phyloP scores from a whole-genome alignment of 2,329 filamentous ascomycete genomes.

The Chrysoporthe cubensis region DNA sequence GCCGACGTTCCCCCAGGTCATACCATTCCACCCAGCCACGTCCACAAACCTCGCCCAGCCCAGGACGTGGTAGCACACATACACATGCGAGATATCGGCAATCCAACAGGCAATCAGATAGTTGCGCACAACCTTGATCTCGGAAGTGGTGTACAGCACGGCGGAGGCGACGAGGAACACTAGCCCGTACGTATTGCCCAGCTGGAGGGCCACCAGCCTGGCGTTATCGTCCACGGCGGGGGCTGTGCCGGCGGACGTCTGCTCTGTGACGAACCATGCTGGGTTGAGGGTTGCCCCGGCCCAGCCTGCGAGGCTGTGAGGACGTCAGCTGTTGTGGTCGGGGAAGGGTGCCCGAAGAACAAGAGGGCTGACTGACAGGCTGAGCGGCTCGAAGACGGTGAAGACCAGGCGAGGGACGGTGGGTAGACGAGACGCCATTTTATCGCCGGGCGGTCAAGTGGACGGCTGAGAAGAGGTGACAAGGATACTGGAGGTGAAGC shows the following conservation, averaged over 20 bases:
- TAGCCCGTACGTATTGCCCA: constrained; percentile 72
- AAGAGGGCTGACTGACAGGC: constrained; percentile 55
- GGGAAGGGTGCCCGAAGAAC: not conserved
- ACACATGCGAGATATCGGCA: constrained; percentile 71
- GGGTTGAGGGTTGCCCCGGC: constrained; percentile 59
- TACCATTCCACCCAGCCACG: constrained; percentile 65
- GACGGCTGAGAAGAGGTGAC: not conserved
- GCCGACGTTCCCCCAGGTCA: constrained; percentile 75
- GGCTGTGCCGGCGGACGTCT: constrained; percentile 51
- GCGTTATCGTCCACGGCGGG: constrained; percentile 48
- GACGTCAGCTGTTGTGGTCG: not conserved
- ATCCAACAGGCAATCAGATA: constrained; percentile 69
- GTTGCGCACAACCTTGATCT: constrained; percentile 67
- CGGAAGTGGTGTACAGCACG: constrained; percentile 65
- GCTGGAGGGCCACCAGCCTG: constrained; percentile 65
- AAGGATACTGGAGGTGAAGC: not conserved
- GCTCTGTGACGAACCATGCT: constrained; percentile 66
- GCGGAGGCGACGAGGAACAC: constrained; percentile 67
- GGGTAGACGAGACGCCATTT: constrained; percentile 66
- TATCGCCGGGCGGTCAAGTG: not conserved
- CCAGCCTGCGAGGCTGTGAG: constrained; percentile 60
- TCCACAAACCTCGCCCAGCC: constrained; percentile 58
- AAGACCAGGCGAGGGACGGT: constrained; percentile 68
- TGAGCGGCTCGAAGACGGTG: constrained; percentile 69
- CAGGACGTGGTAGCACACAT: constrained; percentile 61